A percentile compares a stretch with the other conserved stretches of the same genome.
Conservation (phyloP, 2,329 filamentous ascomycete genomes). For the Diaporthe amygdali region DNA sequence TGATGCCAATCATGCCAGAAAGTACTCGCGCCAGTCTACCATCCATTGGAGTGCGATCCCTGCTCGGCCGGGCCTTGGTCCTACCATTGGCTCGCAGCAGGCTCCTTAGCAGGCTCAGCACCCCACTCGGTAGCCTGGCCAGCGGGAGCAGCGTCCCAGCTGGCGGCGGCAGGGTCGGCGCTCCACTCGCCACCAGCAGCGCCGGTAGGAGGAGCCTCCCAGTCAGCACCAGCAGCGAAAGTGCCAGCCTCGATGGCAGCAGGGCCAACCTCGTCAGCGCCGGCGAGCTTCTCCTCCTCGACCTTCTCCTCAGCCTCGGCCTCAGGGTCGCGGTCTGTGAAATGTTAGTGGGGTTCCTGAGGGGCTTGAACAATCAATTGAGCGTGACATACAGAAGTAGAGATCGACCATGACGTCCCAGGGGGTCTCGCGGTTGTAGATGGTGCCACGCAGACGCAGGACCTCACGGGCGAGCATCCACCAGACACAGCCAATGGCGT, state of each 20-base stretch:
- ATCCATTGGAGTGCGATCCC: slow-evolving; percentile 9
- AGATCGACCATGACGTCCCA: slow-evolving; percentile 99
- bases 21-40: slow-evolving; percentile 21
- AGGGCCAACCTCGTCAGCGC: slow-evolving; percentile 82
- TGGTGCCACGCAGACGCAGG: slow-evolving; percentile 96
- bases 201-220: slow-evolving; percentile 50
- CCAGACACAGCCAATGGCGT: slow-evolving; percentile 98
- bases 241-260: slow-evolving; percentile 85
- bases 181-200: slow-evolving; percentile 66
- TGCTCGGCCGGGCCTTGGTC: not conserved
- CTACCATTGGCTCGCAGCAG: slow-evolving; percentile 49
- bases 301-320: slow-evolving; percentile 99
- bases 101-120: slow-evolving; percentile 55
- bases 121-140: slow-evolving; percentile 54
- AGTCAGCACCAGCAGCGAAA: slow-evolving; percentile 59
- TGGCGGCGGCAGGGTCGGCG: slow-evolving; percentile 61
- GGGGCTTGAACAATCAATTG: not conserved
- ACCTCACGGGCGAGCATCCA: slow-evolving; percentile 99
- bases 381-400: slow-evolving; percentile 82
- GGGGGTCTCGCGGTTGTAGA: slow-evolving; percentile 92
- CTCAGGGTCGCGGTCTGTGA: slow-evolving; percentile 91
- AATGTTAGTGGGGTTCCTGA: slow-evolving; percentile 27
- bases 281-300: slow-evolving; percentile 89
- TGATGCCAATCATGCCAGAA: slow-evolving; percentile 32
- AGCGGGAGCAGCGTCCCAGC: slow-evolving; percentile 50